Evolutionary conservation across 1,139 yeast species (phyloP), one percentile per base, ranked within the genome.

Genomic region (Candida sp.): DNA sequence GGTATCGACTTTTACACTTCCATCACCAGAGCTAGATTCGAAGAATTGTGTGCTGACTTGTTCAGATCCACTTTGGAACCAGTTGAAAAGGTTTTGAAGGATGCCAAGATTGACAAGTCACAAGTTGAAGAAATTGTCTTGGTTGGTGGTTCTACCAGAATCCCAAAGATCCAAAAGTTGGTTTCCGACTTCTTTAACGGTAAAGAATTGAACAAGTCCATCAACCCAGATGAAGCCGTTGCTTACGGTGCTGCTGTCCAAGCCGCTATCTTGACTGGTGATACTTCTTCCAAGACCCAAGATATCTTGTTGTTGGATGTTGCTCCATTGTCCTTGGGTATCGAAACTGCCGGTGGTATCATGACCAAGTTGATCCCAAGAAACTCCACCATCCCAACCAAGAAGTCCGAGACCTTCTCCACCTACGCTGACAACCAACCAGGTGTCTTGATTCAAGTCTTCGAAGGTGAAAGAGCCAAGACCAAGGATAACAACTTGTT

Each of bases 351-450:
- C 58, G 97, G 97, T 75, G 97, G 97, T 76, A 94, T 91, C 65
- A 91, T 91, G 97, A 91, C 97, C 66, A 90, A 91, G 73, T 85
- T 93, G 76, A 93, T 93, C 68, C 90, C 92, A 78, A 90, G 98
- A 83, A 93, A 93, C 80, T 88, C 98, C 44, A 90, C 97, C 54
- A 93, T 93, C 63, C 98, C 98, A 70, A 90, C 98, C 59, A 88
- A 90, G 78, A 92, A 92, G 79, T 90, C 97, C 23, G 97, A 92
- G 79, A 89, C 87, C 57, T 92, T 93, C 83, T 91, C 98, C 44
- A 92, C 98, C 49, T 94, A 94, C 61, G 96, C 93, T 58, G 98
- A 93, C 76, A 92, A 92, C 80, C 98, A 93, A 77, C 96, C 96
- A 58, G 93, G 96, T 69, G 98, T 93, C 52, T 80, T 90, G 75